Conservation (phyloP, 2,329 filamentous ascomycete species). For the Lanzia echinophila region DNA sequence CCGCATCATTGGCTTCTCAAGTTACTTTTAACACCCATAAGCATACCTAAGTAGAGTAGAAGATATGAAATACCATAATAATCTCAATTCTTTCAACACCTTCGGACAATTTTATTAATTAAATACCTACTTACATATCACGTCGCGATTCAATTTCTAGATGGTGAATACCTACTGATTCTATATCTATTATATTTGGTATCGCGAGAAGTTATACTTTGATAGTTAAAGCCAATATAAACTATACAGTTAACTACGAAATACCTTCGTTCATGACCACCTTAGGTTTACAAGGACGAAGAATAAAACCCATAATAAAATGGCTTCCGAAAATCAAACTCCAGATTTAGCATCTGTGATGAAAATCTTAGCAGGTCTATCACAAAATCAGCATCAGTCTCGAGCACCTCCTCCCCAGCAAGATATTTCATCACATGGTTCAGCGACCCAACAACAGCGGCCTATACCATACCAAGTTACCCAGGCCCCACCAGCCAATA, state of each 20-base stretch:
- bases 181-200: background rate
- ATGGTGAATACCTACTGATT: too few relatives aligned
- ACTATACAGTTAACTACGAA: background rate
- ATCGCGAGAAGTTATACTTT: background rate
- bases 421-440: constrained; percentile 16
- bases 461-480: background rate
- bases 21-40: background rate
- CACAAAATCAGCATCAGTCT: constrained; percentile 14
- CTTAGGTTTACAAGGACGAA: too few relatives aligned
- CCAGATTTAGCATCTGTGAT: constrained; percentile 31
- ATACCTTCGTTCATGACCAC: too few relatives aligned
- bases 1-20: constrained; percentile 12
- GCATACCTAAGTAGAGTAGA: too few relatives aligned
- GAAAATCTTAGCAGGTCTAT: constrained; percentile 25
- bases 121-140: background rate
- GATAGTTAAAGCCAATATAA: background rate
- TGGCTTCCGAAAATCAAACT: constrained; percentile 23
- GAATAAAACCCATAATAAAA: constrained; percentile 3
- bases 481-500: constrained; percentile 1
- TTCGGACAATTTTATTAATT: too few relatives aligned
- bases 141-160: background rate
- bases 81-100: too few relatives aligned
- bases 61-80: too few relatives aligned
- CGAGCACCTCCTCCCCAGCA: constrained; percentile 22
- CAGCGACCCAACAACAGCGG: constrained; percentile 26